Evolutionary conservation across 441 rosid genomes (phyloP).

Genomic region (Pelargonium myrrhifolium): DNA sequence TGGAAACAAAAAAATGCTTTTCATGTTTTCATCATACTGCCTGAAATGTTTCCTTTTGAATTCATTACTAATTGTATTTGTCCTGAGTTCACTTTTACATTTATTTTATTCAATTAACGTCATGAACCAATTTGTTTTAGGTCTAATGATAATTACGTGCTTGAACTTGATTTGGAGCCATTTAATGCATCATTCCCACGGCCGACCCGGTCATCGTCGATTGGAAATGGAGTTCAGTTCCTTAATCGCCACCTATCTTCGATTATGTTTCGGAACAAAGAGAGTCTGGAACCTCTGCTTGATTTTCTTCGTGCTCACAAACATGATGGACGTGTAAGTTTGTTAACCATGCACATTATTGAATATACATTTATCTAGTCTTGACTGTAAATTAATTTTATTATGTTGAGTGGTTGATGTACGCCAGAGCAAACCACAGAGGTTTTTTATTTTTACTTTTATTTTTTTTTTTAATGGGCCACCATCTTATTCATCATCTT

Average conservation of each 20-base stretch:
- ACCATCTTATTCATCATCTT: background rate
- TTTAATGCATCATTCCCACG: constrained; percentile 81
- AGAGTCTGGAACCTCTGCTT: constrained; percentile 73
- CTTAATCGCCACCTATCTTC: constrained; percentile 95
- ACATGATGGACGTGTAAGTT: constrained; percentile 78
- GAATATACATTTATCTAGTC: background rate
- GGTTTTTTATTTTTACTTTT: too few relatives aligned
- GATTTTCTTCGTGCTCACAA: constrained; percentile 75
- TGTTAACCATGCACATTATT: background rate
- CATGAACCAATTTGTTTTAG: background rate
- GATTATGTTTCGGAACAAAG: constrained; percentile 81
- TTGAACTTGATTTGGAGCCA: constrained; percentile 96
- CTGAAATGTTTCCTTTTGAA: background rate
- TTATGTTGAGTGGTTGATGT: background rate
- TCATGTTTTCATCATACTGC: background rate
- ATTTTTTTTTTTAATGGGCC: background rate
- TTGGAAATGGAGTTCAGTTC: constrained; percentile 95
- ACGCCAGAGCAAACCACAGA: background rate
- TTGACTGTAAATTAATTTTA: background rate
- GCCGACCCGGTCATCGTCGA: constrained; percentile 78
- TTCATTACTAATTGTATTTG: background rate
- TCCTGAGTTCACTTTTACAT: background rate
- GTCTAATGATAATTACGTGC: constrained; percentile 31
- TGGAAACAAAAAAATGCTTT: background rate
- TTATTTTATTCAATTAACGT: background rate